Base-by-base conservation (phyloP, 2,329 filamentous ascomycete genomes). In the Ceratocystis destructans region DNA sequence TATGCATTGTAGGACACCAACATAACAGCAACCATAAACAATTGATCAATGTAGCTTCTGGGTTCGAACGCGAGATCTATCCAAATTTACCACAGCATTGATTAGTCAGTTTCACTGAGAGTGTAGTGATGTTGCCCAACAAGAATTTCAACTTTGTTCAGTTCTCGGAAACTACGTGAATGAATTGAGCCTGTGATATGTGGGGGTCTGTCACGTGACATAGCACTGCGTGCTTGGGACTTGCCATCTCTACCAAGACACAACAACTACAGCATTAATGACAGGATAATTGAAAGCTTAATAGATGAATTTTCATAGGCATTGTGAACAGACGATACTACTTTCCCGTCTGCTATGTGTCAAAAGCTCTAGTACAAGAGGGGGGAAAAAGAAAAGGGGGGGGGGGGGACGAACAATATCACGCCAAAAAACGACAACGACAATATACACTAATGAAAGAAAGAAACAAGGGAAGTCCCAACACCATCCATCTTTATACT, bases 1-100 rank as follows among this genome's bases (percentile, higher is more conserved):
- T 69, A 65, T 69, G 73, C 73, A 76, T 76, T 59, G n/a, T 37
- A n/a, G 28, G 15, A 17, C 28, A 59, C 33, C 2, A 5, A 7
- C 28, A 37, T 37, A 2, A 1, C 1, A 37, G 55, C 7, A 53
- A 4, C 22, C 48, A 25, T 28, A n/a, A 28, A 25, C 20, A 12
- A 15, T 25, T 2, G 8, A 25, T 53, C 0, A 15, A 5, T 10
- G 48, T 22, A 25, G 10, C 25, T 25, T 53, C 10, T 28, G 22
- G 10, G 48, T 53, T 48, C n/a, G 25, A 15, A 28, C 2, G 15
- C 25, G 25, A 53, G 22, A 28, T n/a, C 20, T 15, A 8, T 25
- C 22, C 20, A 28, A 25, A 28, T 22, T 53, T 41, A 15, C 37
- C 10, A 41, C 4, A 41, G 37, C 15, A 15, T 41, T 41, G 10